phyloP scores from a whole-genome alignment of 805 yeast genomes.

The Grigorovia jiainica region DNA sequence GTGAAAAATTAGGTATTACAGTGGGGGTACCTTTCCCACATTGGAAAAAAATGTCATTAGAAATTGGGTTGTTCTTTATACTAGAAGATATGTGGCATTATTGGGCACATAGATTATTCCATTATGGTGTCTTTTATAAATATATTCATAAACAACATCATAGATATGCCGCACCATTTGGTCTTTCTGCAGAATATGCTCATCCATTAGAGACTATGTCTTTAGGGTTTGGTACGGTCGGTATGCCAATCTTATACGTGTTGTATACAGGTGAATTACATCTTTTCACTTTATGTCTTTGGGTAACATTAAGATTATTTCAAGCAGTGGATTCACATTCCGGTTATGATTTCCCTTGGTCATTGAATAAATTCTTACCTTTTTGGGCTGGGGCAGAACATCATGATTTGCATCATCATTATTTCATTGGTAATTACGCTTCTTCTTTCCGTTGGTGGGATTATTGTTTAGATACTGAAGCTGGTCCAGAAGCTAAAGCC shows the following conservation, averaged over 20 bases:
- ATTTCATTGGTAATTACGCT: constrained; percentile 91
- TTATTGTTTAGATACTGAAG: constrained; percentile 76
- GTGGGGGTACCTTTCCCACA: constrained; percentile 81
- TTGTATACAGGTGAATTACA: constrained; percentile 69
- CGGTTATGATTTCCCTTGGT: constrained; percentile 97
- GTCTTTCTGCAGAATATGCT: constrained; percentile 94
- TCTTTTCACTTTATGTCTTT: constrained; percentile 75
- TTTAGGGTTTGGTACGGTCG: constrained; percentile 92
- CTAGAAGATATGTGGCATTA: constrained; percentile 96
- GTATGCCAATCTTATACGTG: constrained; percentile 83
- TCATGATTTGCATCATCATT: constrained; percentile 95
- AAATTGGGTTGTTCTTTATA: constrained; percentile 69
- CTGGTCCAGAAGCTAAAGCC: constrained; percentile 71
- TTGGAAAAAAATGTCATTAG: constrained; percentile 45
- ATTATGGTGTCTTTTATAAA: constrained; percentile 81
- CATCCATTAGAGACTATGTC: constrained; percentile 90
- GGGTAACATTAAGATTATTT: constrained; percentile 82
- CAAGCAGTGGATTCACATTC: constrained; percentile 98
- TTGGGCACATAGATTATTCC: constrained; percentile 88
- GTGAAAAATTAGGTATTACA: constrained; percentile 69
- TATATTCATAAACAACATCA: constrained; percentile 96
- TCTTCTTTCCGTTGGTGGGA: constrained; percentile 97
- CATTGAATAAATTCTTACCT: constrained; percentile 83
- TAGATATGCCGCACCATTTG: constrained; percentile 96
- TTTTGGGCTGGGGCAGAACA: constrained; percentile 99